Base-by-base conservation (phyloP, 2,329 filamentous ascomycete genomes). In the Arachnopeziza araneosa region DNA sequence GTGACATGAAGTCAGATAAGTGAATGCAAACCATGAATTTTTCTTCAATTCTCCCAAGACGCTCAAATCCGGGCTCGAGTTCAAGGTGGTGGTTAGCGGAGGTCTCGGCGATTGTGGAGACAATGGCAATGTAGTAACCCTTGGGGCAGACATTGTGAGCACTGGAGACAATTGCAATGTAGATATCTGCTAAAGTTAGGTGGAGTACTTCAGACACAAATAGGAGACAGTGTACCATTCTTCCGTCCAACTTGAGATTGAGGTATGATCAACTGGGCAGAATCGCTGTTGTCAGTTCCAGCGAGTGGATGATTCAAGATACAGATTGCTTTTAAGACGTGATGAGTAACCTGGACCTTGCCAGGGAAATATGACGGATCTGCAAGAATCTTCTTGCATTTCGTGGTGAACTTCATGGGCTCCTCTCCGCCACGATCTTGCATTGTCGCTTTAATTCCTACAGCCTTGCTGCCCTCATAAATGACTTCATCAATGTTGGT, bases 71-170 rank as follows among this genome's bases (percentile, higher is more conserved):
- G 30, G 93, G 87, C 77, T 95, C 86, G 51, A 99, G 87, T 80
- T 99, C 95, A 60, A 97, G 81, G 77, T 99, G 95, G 78, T 96
- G 93, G 83, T 99, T 98, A 66, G 90, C 87, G 63, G 87, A 80
- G 52, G 87, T 88, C 81, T 99, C 96, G 65, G 95, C 91, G 72
- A 99, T 97, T 62, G 95, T 99, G 54, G 92, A 96, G 66, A 99
- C 93, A 63, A 98, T 99, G 70, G 95, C 95, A 69, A 99, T 91
- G 82, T 96, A 99, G 85, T 97, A 98, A 63, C 93, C 93, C 84
- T 96, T 96, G 71, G 96, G 95, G 80, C 93, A 98, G 69, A 99
- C 96, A 71, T 96, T 98, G 81, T 99, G 96, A 48, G 93, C 91
- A 49, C 91, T 91, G 1, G 93, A 97, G 61, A 99, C 92, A 75